A percentile compares a stretch with the other conserved stretches of the same genome.
Conservation (phyloP, 2,329 filamentous ascomycete species). For the Pseudopyricularia javanii region DNA sequence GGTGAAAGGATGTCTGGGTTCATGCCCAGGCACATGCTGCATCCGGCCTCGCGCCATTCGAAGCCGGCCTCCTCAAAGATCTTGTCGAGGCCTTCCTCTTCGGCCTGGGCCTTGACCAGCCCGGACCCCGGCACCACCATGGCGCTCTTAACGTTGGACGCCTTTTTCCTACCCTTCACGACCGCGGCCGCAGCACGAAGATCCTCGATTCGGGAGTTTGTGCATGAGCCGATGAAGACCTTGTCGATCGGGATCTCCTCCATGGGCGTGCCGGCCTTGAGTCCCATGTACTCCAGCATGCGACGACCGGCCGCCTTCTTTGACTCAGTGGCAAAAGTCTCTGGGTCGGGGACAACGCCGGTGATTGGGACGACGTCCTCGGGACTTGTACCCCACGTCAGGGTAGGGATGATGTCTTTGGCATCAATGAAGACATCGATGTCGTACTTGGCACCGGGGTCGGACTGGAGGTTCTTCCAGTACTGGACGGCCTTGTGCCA, state of each 20-base stretch:
- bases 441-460: constrained; percentile 82
- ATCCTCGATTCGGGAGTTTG: constrained; percentile 94
- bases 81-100: constrained; percentile 84
- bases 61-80: constrained; percentile 88
- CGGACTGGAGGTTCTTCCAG: constrained; percentile 78
- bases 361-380: constrained; percentile 95
- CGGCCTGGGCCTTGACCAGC: constrained; percentile 83
- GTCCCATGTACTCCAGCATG: constrained; percentile 92
- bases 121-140: constrained; percentile 96
- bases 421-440: constrained; percentile 79
- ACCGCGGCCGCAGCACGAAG: constrained; percentile 76
- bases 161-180: constrained; percentile 78
- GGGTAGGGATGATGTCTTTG: constrained; percentile 85
- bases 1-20: constrained; percentile 95
- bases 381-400: constrained; percentile 94
- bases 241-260: constrained; percentile 90
- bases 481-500: constrained; percentile 83
- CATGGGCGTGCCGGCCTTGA: constrained; percentile 76
- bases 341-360: constrained; percentile 77
- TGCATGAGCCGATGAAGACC: constrained; percentile 96
- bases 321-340: constrained; percentile 66
- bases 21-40: constrained; percentile 99
- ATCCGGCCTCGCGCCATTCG: constrained; percentile 96
- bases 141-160: constrained; percentile 78
- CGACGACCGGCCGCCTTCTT: constrained; percentile 72